Percentiles rank a stretch among this genome's conserved stretches.
Conservation (phyloP, 352 stramenopile species). For the Globisporangium paroecandrum region DNA sequence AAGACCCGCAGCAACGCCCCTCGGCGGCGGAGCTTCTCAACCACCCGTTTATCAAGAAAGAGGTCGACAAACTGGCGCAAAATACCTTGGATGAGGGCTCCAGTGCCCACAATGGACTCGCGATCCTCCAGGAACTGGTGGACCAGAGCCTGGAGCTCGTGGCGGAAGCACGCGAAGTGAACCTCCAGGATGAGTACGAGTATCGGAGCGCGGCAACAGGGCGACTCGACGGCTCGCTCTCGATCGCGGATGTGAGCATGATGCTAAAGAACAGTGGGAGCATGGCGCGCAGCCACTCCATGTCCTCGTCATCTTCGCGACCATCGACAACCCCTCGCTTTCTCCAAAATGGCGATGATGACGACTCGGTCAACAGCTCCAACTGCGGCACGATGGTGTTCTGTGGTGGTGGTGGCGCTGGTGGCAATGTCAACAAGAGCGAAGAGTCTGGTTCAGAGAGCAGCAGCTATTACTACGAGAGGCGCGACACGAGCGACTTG, state of each 20-base stretch:
- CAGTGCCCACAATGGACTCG: conserved; percentile 29
- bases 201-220: conserved; percentile 53
- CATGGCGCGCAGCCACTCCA: conserved; percentile 25
- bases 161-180: conserved; percentile 41
- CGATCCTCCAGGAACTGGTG: conserved; percentile 66
- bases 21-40: conserved; percentile 43
- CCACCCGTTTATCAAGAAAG: conserved; percentile 61
- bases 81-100: conserved; percentile 11
- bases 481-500: conserved; percentile 49
- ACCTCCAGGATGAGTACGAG: conserved; percentile 50
- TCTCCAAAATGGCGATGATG: conserved; percentile 3
- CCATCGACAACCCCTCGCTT: neutral
- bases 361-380: conserved; percentile 2
- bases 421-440: conserved; percentile 5
- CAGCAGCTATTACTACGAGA: conserved; percentile 17
- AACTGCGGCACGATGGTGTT: conserved; percentile 58
- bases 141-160: conserved; percentile 70
- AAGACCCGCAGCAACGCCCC: conserved; percentile 50
- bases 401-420: conserved; percentile 17
- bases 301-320: conserved; percentile 15
- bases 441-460: conserved; percentile 12
- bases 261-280: conserved; percentile 40
- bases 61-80: conserved; percentile 45
- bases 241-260: conserved; percentile 58
- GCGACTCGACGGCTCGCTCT: conserved; percentile 53